Evolutionary conservation across 495 filamentous ascomycete species (phyloP).

Genomic region (Melanomma pulvis-pyrius): DNA sequence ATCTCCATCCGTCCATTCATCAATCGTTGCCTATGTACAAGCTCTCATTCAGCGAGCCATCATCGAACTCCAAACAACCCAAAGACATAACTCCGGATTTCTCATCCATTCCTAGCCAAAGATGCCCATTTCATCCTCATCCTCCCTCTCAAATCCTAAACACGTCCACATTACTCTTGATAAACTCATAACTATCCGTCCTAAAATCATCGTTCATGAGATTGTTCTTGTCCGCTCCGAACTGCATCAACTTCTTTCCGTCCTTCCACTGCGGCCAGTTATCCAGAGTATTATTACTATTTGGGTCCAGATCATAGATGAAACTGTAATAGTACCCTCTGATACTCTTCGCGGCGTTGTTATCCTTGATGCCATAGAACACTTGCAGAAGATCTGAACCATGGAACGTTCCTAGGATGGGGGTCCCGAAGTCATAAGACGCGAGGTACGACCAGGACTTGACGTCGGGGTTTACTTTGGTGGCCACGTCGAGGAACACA

Average conservation of each 20-base stretch:
- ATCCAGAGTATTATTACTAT: constrained; percentile 47
- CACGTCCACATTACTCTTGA: constrained; percentile 50
- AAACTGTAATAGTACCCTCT: constrained; percentile 69
- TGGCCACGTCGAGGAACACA: constrained; percentile 53
- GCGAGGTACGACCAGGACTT: constrained; percentile 72
- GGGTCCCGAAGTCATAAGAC: constrained; percentile 68
- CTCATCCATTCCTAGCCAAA: background rate
- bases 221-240: constrained; percentile 50
- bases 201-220: constrained; percentile 65
- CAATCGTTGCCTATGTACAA: background rate
- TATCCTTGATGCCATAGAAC: constrained; percentile 62
- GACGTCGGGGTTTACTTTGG: constrained; percentile 54
- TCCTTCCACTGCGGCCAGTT: constrained; percentile 66
- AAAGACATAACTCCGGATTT: background rate
- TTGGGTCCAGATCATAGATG: constrained; percentile 67
- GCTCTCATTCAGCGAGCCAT: background rate
- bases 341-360: constrained; percentile 62
- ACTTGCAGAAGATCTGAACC: constrained; percentile 67
- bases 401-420: constrained; percentile 74
- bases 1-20: background rate
- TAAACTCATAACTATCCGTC: constrained; percentile 51
- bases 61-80: background rate
- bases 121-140: too few species aligned
- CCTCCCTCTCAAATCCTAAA: constrained; percentile 55
- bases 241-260: constrained; percentile 59